Percentiles rank a stretch among this genome's conserved stretches.
phyloP scores from a whole-genome alignment of 257 asterid species.

The Solanum commersonii region DNA sequence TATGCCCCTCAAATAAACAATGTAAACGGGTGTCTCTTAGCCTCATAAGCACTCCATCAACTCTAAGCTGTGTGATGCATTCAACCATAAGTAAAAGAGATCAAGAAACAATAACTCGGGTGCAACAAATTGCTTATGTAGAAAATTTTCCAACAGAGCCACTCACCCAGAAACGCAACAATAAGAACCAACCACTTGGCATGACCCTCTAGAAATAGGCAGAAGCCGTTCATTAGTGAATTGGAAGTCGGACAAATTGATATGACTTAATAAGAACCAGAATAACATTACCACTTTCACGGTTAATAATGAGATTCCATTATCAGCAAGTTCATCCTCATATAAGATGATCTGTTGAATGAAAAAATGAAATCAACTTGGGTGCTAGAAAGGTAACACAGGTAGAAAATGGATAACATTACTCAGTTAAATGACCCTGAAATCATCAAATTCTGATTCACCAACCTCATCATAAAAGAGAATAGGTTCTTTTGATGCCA shows the following conservation, averaged over 20 bases:
- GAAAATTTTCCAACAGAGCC: neutral
- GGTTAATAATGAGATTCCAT: conserved; percentile 87
- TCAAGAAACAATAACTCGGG: neutral
- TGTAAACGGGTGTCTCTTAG: conserved; percentile 95
- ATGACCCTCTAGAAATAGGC: conserved; percentile 80
- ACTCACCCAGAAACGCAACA: conserved; percentile 97
- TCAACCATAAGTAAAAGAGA: neutral
- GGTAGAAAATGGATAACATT: conserved; percentile 4
- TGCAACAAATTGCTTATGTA: neutral
- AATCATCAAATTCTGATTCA: conserved; percentile 6
- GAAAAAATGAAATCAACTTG: neutral
- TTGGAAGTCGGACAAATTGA: neutral
- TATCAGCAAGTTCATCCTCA: conserved; percentile 98
- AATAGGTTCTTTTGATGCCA: conserved; percentile 83
- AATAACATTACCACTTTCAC: conserved; percentile 75
- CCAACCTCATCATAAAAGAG: conserved; percentile 94
- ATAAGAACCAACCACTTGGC: conserved; percentile 97
- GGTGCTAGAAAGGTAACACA: neutral
- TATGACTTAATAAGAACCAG: conserved; percentile 2
- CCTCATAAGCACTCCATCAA: conserved; percentile 97
- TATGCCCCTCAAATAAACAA: conserved; percentile 46
- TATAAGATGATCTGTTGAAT: conserved; percentile 65
- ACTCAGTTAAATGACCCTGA: conserved; percentile 7
- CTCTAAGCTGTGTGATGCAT: conserved; percentile 64
- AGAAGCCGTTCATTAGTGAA: conserved; percentile 12